Evolutionary conservation across 495 filamentous ascomycete genomes (phyloP).

Genomic region (Neurospora sp.): DNA sequence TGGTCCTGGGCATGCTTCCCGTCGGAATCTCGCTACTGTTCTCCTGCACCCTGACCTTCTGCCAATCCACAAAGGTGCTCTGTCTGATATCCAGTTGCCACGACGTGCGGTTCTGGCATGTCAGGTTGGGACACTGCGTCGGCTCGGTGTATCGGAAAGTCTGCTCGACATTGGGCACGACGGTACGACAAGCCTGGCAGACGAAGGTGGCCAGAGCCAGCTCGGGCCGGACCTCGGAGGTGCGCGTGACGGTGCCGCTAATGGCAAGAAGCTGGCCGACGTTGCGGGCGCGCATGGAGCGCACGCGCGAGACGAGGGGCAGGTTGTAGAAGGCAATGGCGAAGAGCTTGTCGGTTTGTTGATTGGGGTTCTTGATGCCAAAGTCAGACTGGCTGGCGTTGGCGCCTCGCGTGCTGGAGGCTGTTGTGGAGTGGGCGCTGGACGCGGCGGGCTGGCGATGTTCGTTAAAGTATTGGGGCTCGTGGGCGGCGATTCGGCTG

Average conservation of each 20-base stretch:
- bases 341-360: constrained; percentile 95
- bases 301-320: constrained; percentile 82
- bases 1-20: constrained; percentile 94
- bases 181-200: constrained; percentile 74
- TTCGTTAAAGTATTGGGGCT: constrained; percentile 84
- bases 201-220: constrained; percentile 85
- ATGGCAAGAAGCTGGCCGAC: constrained; percentile 90
- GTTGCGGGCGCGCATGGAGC: constrained; percentile 78
- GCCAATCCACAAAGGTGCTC: constrained; percentile 98
- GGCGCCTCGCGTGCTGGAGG: constrained; percentile 50
- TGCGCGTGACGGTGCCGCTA: constrained; percentile 91
- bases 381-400: constrained; percentile 51
- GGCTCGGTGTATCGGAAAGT: constrained; percentile 97
- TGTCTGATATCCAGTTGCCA: constrained; percentile 95
- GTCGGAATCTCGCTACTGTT: constrained; percentile 97
- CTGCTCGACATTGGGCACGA: constrained; percentile 86
- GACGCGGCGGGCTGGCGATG: constrained; percentile 67
- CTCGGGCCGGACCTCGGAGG: constrained; percentile 92
- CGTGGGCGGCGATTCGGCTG: constrained; percentile 86
- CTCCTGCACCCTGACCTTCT: constrained; percentile 94
- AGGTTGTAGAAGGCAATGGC: constrained; percentile 93
- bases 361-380: constrained; percentile 68
- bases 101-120: constrained; percentile 78
- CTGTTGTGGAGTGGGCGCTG: constrained; percentile 54
- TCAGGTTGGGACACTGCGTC: constrained; percentile 84